Conservation (phyloP, 805 yeast species). For the Blastobotrys peoriensis region DNA sequence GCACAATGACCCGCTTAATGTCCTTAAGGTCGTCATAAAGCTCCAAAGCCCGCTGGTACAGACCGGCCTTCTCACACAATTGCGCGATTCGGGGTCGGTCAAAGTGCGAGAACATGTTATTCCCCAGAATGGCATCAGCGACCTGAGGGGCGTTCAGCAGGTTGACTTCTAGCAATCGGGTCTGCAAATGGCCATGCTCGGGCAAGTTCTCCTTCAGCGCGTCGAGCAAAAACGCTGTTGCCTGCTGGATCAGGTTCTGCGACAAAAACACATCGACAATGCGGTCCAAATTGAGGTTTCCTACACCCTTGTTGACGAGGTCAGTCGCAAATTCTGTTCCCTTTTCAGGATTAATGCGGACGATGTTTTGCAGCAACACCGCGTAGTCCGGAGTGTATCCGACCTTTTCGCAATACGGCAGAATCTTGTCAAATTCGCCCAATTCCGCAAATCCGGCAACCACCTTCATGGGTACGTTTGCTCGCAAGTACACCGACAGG, state of each 20-base stretch:
- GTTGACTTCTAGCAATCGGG: constrained; percentile 88
- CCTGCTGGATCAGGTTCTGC: constrained; percentile 93
- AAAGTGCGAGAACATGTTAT: constrained; percentile 90
- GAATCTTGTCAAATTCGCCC: constrained; percentile 92
- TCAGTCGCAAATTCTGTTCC: constrained; percentile 96
- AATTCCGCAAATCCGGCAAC: constrained; percentile 88
- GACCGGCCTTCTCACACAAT: constrained; percentile 92
- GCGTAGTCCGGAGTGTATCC: constrained; percentile 86
- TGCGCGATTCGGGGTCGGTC: constrained; percentile 90
- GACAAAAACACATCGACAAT: constrained; percentile 91
- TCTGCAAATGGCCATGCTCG: constrained; percentile 92
- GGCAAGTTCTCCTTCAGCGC: constrained; percentile 92
- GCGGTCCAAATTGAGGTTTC: constrained; percentile 69
- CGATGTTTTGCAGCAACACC: constrained; percentile 80
- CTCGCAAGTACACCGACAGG: constrained; percentile 81
- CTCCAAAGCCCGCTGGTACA: constrained; percentile 92
- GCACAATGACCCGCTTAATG: constrained; percentile 89
- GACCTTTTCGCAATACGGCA: constrained; percentile 89
- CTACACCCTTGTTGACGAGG: constrained; percentile 58
- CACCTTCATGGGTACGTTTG: constrained; percentile 80
- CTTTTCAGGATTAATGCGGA: constrained; percentile 92
- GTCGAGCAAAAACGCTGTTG: constrained; percentile 93
- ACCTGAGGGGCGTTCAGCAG: constrained; percentile 97
- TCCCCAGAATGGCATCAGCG: constrained; percentile 97
- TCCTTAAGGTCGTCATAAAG: constrained; percentile 92